A percentile compares a stretch with the other conserved stretches of the same genome.
Evolutionary conservation across 2,329 filamentous ascomycete genomes (phyloP).

Genomic region (Hymenoscyphus fraxineus): DNA sequence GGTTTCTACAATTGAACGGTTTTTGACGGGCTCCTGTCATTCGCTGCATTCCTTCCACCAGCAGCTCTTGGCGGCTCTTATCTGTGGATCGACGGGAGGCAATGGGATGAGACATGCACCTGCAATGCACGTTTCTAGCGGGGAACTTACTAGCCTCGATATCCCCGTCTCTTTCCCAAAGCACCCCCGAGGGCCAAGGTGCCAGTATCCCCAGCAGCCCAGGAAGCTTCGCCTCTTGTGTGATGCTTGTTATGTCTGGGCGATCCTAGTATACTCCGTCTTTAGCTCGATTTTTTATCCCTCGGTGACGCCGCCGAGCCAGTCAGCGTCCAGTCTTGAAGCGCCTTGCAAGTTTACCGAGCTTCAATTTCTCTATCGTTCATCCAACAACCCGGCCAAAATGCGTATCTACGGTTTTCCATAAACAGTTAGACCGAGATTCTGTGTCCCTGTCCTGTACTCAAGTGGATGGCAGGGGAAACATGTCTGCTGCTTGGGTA

Average conservation of each 20-base stretch:
- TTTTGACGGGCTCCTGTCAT: constrained; percentile 5
- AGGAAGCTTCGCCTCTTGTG: constrained; percentile 19
- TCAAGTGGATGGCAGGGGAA: constrained; percentile 3
- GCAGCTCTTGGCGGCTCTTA: constrained; percentile 14
- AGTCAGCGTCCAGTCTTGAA: background rate
- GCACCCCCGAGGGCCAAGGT: background rate
- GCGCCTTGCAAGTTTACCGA: background rate
- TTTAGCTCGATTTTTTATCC: constrained; percentile 6
- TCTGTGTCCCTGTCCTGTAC: background rate
- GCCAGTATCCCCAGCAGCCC: constrained; percentile 3
- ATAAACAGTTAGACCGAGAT: background rate
- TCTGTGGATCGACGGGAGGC: constrained; percentile 22
- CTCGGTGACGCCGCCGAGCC: constrained; percentile 10
- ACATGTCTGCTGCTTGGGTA: background rate
- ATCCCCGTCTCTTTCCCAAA: background rate
- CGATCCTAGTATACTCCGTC: background rate
- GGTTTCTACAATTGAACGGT: background rate
- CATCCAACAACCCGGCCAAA: background rate
- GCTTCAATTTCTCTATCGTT: constrained; percentile 2
- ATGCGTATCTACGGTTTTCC: background rate
- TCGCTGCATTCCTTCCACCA: constrained; percentile 6
- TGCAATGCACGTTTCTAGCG: background rate
- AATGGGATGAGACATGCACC: constrained; percentile 15
- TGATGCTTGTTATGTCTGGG: constrained; percentile 12
- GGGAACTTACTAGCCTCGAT: constrained; percentile 2